Conservation (phyloP, 257 asterid genomes). For the Solanum ahanhuiri region DNA sequence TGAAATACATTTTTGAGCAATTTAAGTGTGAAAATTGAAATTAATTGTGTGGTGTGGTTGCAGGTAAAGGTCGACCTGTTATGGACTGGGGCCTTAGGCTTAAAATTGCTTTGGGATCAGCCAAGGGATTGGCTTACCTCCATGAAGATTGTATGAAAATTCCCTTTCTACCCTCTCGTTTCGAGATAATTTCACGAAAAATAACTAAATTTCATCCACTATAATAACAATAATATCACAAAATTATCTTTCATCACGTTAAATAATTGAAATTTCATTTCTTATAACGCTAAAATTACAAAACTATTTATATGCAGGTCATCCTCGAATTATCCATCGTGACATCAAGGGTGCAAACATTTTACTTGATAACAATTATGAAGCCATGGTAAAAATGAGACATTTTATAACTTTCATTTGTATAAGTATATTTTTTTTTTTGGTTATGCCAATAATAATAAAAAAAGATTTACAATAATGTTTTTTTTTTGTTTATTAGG, state of each 20-base stretch:
- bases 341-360: conserved; percentile 43
- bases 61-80: conserved; percentile 68
- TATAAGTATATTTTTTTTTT: neutral
- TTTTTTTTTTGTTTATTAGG: conserved; percentile 24
- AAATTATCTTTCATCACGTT: neutral
- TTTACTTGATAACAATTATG: conserved; percentile 33
- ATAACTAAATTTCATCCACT: neutral
- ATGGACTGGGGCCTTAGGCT: conserved; percentile 74
- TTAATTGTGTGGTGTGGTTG: neutral
- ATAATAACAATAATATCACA: neutral
- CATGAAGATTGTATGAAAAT: conserved; percentile 73
- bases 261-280: neutral
- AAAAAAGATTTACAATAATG: neutral
- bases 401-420: neutral
- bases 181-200: neutral
- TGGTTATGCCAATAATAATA: neutral
- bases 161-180: neutral
- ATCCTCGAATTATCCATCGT: conserved; percentile 42
- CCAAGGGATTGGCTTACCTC: conserved; percentile 81
- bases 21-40: neutral
- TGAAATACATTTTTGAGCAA: neutral
- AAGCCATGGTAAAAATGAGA: conserved; percentile 32
- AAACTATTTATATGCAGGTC: conserved; percentile 20
- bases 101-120: conserved; percentile 82
- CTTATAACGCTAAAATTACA: neutral